A percentile compares a stretch with the other conserved stretches of the same genome.
These are phyloP conservation scores for Saccharum hybrid DNA, from an alignment of 202 grass and related monocot genomes.

Conservation along the genomic window DNA sequence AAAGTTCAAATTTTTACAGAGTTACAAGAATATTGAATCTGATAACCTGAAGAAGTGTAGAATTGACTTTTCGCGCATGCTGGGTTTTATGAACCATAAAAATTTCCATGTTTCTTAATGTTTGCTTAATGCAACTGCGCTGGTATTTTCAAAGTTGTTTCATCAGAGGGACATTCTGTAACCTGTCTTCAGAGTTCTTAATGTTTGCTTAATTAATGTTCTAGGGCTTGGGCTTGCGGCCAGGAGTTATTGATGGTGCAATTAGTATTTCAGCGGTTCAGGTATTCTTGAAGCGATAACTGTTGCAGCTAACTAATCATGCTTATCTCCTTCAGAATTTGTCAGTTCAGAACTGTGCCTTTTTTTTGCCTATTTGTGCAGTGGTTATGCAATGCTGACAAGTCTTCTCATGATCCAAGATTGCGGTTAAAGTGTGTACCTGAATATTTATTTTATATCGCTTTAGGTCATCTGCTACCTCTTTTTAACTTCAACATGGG, in stretches of 20 bases:
- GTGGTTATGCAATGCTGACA: conserved; percentile 97
- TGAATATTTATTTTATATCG: conserved; percentile 17
- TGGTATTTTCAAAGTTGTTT: neutral
- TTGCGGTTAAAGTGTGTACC: conserved; percentile 74
- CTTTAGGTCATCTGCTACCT: conserved; percentile 33
- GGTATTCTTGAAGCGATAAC: conserved; percentile 44
- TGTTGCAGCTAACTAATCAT: neutral
- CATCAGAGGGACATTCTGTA: neutral
- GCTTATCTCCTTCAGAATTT: conserved; percentile 15
- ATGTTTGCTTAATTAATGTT: conserved; percentile 23
- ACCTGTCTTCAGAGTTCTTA: conserved; percentile 1
- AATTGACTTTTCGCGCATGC: neutral
- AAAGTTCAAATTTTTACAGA: neutral
- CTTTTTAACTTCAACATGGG: conserved; percentile 22
- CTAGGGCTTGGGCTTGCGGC: conserved; percentile 86
- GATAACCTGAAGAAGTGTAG: neutral
- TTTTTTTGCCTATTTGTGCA: conserved; percentile 45
- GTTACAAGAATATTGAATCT: neutral
- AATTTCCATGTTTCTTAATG: neutral
- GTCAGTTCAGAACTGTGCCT: conserved; percentile 13
- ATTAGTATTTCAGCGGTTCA: conserved; percentile 98
- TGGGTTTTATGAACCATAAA: neutral
- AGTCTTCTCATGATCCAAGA: conserved; percentile 87
- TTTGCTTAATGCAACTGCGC: neutral
- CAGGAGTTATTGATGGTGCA: conserved; percentile 91